Evolutionary conservation across 2,329 filamentous ascomycete species (phyloP).

Genomic region (Talaromyces piceae): DNA sequence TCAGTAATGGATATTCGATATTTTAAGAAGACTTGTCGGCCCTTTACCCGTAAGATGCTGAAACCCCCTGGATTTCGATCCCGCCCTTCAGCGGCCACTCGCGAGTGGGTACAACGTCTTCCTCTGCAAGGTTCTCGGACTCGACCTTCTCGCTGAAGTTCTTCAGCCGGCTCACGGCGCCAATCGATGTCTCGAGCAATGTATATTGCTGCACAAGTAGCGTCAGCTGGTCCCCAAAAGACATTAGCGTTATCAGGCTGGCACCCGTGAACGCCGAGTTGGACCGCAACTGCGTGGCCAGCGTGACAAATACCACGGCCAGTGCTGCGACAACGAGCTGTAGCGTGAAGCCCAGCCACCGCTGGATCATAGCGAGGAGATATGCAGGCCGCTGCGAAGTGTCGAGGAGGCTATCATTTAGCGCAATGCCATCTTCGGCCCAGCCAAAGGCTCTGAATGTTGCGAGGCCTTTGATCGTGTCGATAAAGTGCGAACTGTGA

Average conservation of each 20-base stretch:
- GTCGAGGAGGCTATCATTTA: constrained; percentile 44
- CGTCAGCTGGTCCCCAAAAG: constrained; percentile 3
- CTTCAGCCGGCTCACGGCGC: constrained; percentile 49
- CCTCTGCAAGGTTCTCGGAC: constrained; percentile 32
- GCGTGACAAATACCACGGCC: constrained; percentile 42
- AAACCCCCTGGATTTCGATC: constrained; percentile 5
- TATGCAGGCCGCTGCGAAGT: constrained; percentile 52
- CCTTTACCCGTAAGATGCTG: constrained; percentile 7
- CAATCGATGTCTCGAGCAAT: constrained; percentile 50
- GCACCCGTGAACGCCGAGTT: constrained; percentile 45
- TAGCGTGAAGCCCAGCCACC: constrained; percentile 49
- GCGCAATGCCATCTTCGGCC: constrained; percentile 15
- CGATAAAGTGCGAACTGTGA: constrained; percentile 8
- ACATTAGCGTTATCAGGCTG: constrained; percentile 15
- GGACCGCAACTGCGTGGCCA: constrained; percentile 41
- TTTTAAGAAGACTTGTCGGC: not conserved
- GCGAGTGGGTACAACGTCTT: constrained; percentile 1
- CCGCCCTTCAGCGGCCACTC: constrained; percentile 5
- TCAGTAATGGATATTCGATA: not conserved
- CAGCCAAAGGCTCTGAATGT: constrained; percentile 53
- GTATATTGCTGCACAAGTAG: constrained; percentile 48
- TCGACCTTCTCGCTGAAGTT: constrained; percentile 41
- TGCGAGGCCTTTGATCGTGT: constrained; percentile 49
- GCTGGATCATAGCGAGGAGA: constrained; percentile 49
- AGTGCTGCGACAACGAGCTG: constrained; percentile 44